Percentiles rank a stretch among this genome's conserved stretches.
These are phyloP conservation scores for Xerocomellus amylosporus DNA, from an alignment of 768 basidiomycete species.

Conservation along the genomic window DNA sequence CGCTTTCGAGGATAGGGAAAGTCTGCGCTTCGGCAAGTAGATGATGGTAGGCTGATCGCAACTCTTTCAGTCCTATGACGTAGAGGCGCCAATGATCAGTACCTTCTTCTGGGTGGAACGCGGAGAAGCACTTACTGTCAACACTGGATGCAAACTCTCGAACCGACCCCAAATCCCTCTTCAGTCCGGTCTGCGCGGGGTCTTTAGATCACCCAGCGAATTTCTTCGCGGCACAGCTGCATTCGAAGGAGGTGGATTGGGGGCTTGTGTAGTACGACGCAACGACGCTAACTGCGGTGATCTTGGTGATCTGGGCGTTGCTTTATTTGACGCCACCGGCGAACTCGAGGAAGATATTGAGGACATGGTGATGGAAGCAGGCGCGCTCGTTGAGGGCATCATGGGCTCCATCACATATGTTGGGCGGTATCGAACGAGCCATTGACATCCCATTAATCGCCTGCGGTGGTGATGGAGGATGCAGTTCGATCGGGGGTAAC, in stretches of 20 bases:
- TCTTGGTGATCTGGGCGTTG: conserved; percentile 23
- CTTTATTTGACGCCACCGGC: conserved; percentile 17
- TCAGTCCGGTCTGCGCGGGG: conserved; percentile 77
- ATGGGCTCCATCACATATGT: conserved; percentile 23
- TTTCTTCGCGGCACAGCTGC: conserved; percentile 48
- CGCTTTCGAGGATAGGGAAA: conserved; percentile 48
- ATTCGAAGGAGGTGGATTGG: conserved; percentile 23
- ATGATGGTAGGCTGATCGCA: conserved; percentile 55
- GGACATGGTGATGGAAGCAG: conserved; percentile 20
- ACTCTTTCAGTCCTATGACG: conserved; percentile 64
- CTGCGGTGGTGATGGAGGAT: conserved; percentile 50
- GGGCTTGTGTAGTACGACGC: conserved; percentile 41
- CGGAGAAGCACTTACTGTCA: conserved; percentile 57
- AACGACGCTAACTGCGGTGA: conserved; percentile 48
- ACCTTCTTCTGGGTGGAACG: background rate
- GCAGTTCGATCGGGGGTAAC: conserved; percentile 54
- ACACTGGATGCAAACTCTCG: conserved; percentile 82
- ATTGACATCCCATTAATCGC: conserved; percentile 16
- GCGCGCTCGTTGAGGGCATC: conserved; percentile 28
- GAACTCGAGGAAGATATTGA: conserved; percentile 10
- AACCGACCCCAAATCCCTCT: conserved; percentile 77
- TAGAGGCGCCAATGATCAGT: background rate
- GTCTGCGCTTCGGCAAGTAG: conserved; percentile 56
- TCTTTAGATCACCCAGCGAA: conserved; percentile 71
- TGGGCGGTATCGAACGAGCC: conserved; percentile 16